Conservation (phyloP, 768 basidiomycete genomes). For the Inosperma sp. region DNA sequence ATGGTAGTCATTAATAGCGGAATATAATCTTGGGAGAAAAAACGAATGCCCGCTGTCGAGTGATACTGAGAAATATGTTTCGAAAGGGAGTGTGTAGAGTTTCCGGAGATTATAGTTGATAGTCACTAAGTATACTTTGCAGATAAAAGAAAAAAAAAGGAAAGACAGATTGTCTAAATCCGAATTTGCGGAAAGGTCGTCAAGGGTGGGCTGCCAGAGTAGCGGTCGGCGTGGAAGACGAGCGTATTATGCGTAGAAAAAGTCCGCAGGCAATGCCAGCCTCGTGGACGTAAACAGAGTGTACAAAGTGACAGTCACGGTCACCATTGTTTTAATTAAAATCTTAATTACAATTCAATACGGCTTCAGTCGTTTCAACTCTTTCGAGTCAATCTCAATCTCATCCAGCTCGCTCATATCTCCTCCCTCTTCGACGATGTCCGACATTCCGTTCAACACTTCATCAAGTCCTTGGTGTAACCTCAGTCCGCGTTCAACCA, state of each 20-base stretch:
- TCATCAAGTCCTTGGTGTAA: constrained; percentile 60
- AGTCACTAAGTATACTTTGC: too few relatives aligned
- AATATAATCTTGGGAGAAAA: constrained; percentile 19
- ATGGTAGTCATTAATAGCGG: constrained; percentile 47
- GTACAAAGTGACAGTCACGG: constrained; percentile 27
- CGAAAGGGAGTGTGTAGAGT: too few relatives aligned
- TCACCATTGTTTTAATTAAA: constrained; percentile 12
- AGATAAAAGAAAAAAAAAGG: too few relatives aligned
- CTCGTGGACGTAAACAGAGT: constrained; percentile 28
- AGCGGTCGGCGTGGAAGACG: too few relatives aligned
- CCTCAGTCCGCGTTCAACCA: constrained; percentile 73
- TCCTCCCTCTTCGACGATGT: constrained; percentile 24
- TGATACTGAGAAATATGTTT: constrained; percentile 1
- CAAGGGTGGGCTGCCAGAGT: constrained; percentile 1
- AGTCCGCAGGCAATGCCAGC: constrained; percentile 2
- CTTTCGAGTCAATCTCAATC: constrained; percentile 55
- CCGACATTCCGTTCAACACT: constrained; percentile 39
- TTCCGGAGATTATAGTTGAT: too few relatives aligned
- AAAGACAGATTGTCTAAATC: too few relatives aligned
- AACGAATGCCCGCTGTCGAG: constrained; percentile 6
- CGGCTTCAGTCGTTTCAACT: constrained; percentile 58
- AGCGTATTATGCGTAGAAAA: constrained; percentile 5
- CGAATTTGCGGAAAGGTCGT: constrained; percentile 5
- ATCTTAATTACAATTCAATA: constrained; percentile 41
- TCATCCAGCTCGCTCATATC: constrained; percentile 43